Conservation (phyloP, 148 eudicot genomes). For the Simmondsia chinensis region DNA sequence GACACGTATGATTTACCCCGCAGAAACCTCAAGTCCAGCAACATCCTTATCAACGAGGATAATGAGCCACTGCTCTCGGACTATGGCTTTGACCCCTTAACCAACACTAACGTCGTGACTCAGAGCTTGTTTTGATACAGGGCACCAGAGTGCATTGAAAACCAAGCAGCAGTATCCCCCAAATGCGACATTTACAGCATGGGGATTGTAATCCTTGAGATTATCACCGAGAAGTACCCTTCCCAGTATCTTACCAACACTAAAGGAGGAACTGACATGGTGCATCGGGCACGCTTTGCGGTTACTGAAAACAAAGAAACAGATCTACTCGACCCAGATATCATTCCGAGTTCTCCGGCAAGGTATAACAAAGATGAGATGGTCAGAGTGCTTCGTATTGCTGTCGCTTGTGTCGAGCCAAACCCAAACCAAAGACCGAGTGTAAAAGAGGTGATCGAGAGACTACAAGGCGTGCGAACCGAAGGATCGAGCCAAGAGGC, state of each 20-base stretch:
- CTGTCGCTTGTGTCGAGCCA: constrained; percentile 24
- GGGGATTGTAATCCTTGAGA: constrained; percentile 36
- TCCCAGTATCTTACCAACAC: constrained; percentile 23
- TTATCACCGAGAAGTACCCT: constrained; percentile 38
- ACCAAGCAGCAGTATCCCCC: constrained; percentile 15
- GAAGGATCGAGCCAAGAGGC: neutral
- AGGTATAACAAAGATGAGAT: constrained; percentile 16
- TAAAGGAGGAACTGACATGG: constrained; percentile 38
- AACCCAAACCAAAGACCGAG: constrained; percentile 22
- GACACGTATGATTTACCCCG: constrained; percentile 28
- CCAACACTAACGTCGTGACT: constrained; percentile 9
- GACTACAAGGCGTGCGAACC: constrained; percentile 19
- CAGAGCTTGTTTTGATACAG: constrained; percentile 28
- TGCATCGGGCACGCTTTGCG: constrained; percentile 26
- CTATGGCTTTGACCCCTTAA: constrained; percentile 18
- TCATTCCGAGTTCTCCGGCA: constrained; percentile 3
- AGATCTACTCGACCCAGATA: constrained; percentile 35
- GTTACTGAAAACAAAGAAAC: constrained; percentile 25
- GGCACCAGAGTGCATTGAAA: constrained; percentile 26
- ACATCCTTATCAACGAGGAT: constrained; percentile 22
- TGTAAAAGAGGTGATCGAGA: constrained; percentile 17
- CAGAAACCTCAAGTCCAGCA: constrained; percentile 51
- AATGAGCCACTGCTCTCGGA: constrained; percentile 32
- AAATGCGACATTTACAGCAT: constrained; percentile 43
- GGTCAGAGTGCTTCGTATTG: constrained; percentile 30